Conservation (phyloP, 2,329 filamentous ascomycete species). For the Fusarium aywerte region DNA sequence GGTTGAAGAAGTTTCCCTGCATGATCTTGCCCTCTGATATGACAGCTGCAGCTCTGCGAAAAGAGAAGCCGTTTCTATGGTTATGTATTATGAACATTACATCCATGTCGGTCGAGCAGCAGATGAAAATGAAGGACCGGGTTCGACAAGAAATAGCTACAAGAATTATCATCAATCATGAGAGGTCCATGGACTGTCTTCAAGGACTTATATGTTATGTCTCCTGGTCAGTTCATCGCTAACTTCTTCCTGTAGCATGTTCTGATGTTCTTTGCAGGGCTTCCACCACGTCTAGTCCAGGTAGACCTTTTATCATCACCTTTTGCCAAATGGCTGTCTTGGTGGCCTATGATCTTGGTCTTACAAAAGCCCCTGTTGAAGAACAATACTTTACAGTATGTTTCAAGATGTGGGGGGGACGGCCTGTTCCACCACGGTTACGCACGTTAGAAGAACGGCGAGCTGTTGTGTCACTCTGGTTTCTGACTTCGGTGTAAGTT, state of each 20-base stretch:
- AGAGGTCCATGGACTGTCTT: conserved; percentile 63
- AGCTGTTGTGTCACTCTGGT: conserved; percentile 61
- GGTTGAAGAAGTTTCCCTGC: conserved; percentile 59
- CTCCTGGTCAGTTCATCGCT: conserved; percentile 54
- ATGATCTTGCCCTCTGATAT: conserved; percentile 54
- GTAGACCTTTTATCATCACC: conserved; percentile 58
- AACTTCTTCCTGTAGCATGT: not conserved
- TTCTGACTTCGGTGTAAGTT: conserved; percentile 51
- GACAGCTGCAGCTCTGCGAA: conserved; percentile 53
- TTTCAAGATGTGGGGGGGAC: conserved; percentile 51
- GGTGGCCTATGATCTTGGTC: conserved; percentile 59
- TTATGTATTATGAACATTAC: conserved; percentile 60
- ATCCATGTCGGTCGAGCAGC: conserved; percentile 55
- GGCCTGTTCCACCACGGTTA: conserved; percentile 44
- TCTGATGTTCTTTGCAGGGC: conserved; percentile 48
- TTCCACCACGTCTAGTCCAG: conserved; percentile 51
- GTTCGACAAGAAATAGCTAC: conserved; percentile 58
- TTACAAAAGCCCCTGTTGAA: conserved; percentile 54
- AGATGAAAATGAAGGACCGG: conserved; percentile 53
- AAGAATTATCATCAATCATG: conserved; percentile 60
- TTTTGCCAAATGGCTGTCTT: conserved; percentile 57
- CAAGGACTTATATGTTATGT: conserved; percentile 60
- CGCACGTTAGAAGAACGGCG: conserved; percentile 63
- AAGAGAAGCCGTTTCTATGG: conserved; percentile 61
- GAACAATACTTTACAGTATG: conserved; percentile 52